Evolutionary conservation across 2,329 filamentous ascomycete species (phyloP).

Genomic region (Coniosporium tulheliwenetii): DNA sequence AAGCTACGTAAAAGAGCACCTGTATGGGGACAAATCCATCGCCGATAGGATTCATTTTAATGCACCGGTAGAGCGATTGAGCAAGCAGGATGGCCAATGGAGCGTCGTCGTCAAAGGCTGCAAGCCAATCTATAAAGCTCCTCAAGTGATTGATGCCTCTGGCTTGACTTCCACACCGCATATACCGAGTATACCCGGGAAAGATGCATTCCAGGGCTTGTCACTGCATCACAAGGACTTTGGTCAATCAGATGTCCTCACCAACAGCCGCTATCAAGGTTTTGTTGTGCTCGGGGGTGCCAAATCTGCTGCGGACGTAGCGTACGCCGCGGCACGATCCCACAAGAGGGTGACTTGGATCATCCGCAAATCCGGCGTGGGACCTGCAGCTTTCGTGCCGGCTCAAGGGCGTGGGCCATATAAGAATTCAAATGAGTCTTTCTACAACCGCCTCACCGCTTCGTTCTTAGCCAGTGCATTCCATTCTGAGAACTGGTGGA

Average conservation of each 20-base stretch:
- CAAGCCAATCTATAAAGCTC: constrained; percentile 1
- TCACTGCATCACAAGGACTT: constrained; percentile 19
- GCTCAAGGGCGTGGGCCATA: constrained; percentile 11
- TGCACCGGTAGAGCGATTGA: neutral
- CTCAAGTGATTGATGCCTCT: constrained; percentile 10
- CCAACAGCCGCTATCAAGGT: constrained; percentile 7
- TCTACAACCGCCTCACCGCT: constrained; percentile 7
- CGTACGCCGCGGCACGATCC: constrained; percentile 17
- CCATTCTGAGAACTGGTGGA: constrained; percentile 3
- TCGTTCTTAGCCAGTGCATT: constrained; percentile 7
- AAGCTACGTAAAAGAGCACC: neutral
- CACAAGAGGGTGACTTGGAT: constrained; percentile 20
- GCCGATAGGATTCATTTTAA: neutral
- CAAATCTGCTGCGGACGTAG: constrained; percentile 23
- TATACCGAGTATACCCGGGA: constrained; percentile 14
- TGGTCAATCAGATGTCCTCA: constrained; percentile 13
- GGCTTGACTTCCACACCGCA: constrained; percentile 11
- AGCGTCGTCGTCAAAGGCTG: constrained; percentile 7
- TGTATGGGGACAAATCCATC: neutral
- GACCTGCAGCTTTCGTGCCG: constrained; percentile 14
- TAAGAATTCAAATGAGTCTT: constrained; percentile 8
- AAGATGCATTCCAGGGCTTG: constrained; percentile 11
- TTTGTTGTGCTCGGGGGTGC: constrained; percentile 18
- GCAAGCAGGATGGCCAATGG: constrained; percentile 3
- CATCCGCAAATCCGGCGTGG: constrained; percentile 15